Base-by-base conservation (phyloP, 2,329 filamentous ascomycete genomes). In the Fusarium chlamydosporum region DNA sequence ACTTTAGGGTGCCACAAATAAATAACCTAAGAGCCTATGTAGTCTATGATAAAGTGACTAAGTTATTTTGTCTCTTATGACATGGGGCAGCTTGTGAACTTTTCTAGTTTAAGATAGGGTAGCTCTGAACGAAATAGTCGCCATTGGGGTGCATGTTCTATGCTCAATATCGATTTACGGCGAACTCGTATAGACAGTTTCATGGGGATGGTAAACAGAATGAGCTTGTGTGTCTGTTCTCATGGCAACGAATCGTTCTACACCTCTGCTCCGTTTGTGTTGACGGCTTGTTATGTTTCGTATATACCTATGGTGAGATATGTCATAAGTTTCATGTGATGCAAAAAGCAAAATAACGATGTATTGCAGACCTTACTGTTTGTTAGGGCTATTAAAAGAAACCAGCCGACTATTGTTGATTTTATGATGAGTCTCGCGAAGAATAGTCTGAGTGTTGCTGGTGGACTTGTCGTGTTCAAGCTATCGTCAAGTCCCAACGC, bases 281-380 rank as follows among this genome's bases (percentile, higher is more conserved):
- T 20, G 23, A 15, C 23, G 26, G 16, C n/a, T 20, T 51, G 47
- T 51, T 51, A 40, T 51, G 47, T 51, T 51, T 51, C 47, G 34
- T 40, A 26, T 29, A 40, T 27, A n/a, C n/a, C n/a, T n/a, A 29
- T 40, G 4, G 16, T 40, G 23, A 38, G 47, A 51, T 51, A 51
- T 23, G 23, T 40, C 33, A 51, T 38, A 18, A 51, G 34, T 51
- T 40, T 40, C 47, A 35, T 51, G 6, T 27, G 6, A 27, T 9
- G 16, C 6, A 40, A 51, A 50, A 51, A 51, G 47, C 23, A 51
- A 51, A 51, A 51, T 40, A 40, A 9, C 8, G 2, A 40, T 16
- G 40, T 4, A 51, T 51, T 34, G 40, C 47, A 51, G 18, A 12
- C 26, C 27, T 20, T 29, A 7, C n/a, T 40, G 4, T 40, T 27